Percentiles rank a stretch among this genome's conserved stretches.
phyloP scores from a whole-genome alignment of 2,329 filamentous ascomycete genomes.

The Epichloe typhina region DNA sequence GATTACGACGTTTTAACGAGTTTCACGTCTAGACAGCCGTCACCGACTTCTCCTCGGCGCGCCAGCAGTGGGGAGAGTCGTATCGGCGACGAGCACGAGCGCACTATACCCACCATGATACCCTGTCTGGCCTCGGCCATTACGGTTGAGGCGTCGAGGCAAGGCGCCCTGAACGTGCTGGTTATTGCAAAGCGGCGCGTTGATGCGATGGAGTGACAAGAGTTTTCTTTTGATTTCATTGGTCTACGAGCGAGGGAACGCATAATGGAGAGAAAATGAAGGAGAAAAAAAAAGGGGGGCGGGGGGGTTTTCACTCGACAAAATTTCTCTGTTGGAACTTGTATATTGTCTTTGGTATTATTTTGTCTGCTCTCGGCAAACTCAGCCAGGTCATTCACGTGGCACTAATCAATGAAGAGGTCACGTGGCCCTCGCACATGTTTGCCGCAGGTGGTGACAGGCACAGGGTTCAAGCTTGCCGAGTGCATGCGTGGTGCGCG shows the following conservation, averaged over 20 bases:
- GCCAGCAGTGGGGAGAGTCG: slow-evolving; percentile 19
- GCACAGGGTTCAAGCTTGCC: not conserved
- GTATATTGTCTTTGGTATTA: not conserved
- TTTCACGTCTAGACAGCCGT: slow-evolving; percentile 32
- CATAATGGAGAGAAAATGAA: not conserved
- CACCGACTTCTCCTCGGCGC: slow-evolving; percentile 20
- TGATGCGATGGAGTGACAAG: not conserved
- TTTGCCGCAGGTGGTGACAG: not conserved
- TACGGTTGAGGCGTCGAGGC: slow-evolving; percentile 9
- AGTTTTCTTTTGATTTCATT: not conserved
- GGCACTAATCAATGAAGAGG: not conserved
- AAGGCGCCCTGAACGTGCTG: not conserved
- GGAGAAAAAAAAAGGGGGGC: not conserved
- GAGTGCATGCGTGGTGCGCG: not conserved
- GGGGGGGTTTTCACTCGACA: not conserved
- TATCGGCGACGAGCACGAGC: slow-evolving; percentile 24
- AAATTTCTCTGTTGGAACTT: not conserved
- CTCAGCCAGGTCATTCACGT: not conserved
- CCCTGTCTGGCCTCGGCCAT: slow-evolving; percentile 23
- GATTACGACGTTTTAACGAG: slow-evolving; percentile 34
- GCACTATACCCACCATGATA: slow-evolving; percentile 29
- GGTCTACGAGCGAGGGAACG: not conserved
- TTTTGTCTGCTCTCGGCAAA: not conserved
- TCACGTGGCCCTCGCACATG: not conserved
- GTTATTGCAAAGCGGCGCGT: slow-evolving; percentile 1